Conservation (phyloP, 805 yeast species). For the Suhomyces sp. region DNA sequence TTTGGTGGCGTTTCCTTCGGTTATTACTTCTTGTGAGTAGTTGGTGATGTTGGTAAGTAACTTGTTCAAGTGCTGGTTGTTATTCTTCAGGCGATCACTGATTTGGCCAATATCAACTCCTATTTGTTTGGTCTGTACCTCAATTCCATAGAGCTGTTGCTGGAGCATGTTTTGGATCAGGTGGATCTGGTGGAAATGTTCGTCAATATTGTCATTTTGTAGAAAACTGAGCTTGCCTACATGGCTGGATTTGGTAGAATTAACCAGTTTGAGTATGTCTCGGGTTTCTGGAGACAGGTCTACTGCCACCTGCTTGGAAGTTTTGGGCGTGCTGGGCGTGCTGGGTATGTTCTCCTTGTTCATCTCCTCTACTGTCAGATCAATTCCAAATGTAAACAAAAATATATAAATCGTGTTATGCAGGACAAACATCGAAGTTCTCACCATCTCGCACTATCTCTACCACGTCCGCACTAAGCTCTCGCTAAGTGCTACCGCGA, state of each 20-base stretch:
- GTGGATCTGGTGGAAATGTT: slow-evolving; percentile 31
- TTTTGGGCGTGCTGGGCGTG: not conserved
- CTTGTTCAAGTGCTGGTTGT: slow-evolving; percentile 35
- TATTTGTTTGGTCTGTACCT: slow-evolving; percentile 34
- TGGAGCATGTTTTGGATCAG: slow-evolving; percentile 24
- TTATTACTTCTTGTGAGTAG: slow-evolving; percentile 33
- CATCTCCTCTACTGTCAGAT: not conserved
- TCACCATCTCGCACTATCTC: no score
- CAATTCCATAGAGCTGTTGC: slow-evolving; percentile 28
- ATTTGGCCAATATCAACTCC: slow-evolving; percentile 34
- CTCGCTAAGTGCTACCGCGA: no score
- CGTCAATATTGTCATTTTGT: slow-evolving; percentile 32
- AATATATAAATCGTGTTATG: not conserved
- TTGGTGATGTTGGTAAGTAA: slow-evolving; percentile 31
- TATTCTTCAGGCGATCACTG: slow-evolving; percentile 38
- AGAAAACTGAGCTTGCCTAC: slow-evolving; percentile 27
- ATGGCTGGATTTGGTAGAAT: slow-evolving; percentile 23
- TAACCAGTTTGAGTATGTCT: slow-evolving; percentile 20
- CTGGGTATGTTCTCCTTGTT: slow-evolving; percentile 3
- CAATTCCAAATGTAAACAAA: not conserved
- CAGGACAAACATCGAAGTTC: not conserved
- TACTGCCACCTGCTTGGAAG: not conserved
- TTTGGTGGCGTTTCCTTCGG: slow-evolving; percentile 36
- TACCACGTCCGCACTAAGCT: no score
- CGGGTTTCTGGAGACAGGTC: not conserved